Conservation (phyloP, 805 yeast genomes). For the Zygosaccharomyces lentus region DNA sequence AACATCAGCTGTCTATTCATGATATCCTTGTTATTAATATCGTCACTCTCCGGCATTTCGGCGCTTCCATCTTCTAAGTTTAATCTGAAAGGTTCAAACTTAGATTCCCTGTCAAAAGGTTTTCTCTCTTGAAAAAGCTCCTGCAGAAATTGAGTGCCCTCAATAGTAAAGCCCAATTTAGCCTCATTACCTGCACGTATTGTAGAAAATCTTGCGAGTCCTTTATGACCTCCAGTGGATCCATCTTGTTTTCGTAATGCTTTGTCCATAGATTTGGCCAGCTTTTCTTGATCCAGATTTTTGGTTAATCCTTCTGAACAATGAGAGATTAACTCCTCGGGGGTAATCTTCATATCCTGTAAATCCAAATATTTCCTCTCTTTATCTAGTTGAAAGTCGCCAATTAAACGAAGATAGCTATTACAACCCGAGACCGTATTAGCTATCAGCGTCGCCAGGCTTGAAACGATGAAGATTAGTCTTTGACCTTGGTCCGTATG, state of each 20-base stretch:
- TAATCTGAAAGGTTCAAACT: conserved; percentile 35
- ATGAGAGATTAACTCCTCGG: conserved; percentile 54
- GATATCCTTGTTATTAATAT: conserved; percentile 23
- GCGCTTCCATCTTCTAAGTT: conserved; percentile 25
- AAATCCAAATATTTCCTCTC: conserved; percentile 69
- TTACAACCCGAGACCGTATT: conserved; percentile 48
- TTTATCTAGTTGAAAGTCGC: conserved; percentile 57
- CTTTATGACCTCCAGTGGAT: conserved; percentile 6
- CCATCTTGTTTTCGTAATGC: conserved; percentile 2
- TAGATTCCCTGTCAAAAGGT: conserved; percentile 37
- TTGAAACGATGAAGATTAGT: conserved; percentile 54
- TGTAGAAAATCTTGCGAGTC: conserved; percentile 34
- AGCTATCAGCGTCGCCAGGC: conserved; percentile 53
- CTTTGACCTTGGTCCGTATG: conserved; percentile 66
- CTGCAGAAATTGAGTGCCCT: conserved; percentile 35
- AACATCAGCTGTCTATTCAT: conserved; percentile 40
- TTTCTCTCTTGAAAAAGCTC: conserved; percentile 36
- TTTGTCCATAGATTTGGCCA: conserved; percentile 17
- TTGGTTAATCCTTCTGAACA: conserved; percentile 61
- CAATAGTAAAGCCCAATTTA: conserved; percentile 16
- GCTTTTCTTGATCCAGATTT: conserved; percentile 33
- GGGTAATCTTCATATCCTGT: conserved; percentile 49
- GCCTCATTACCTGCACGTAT: conserved; percentile 32
- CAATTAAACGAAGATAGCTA: conserved; percentile 50
- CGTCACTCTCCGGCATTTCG: conserved; percentile 8